phyloP scores from a whole-genome alignment of 352 stramenopile species.

The Pythium aphanidermatum region DNA sequence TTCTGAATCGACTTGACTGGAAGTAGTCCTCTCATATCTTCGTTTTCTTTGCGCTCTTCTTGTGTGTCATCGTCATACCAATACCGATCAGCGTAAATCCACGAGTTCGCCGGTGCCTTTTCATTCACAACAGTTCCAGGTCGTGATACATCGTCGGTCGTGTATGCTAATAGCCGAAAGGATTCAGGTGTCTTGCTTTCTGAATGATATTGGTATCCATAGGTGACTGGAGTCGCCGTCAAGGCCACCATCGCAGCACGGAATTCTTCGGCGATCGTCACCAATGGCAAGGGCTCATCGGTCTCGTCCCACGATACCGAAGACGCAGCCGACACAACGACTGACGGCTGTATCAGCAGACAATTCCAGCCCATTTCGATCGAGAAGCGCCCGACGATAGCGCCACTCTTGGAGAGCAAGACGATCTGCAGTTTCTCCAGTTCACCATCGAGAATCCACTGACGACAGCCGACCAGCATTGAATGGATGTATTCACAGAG shows the following conservation, averaged over 20 bases:
- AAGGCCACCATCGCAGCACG: constrained; percentile 52
- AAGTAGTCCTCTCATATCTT: constrained; percentile 19
- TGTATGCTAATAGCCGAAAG: constrained; percentile 70
- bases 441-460: constrained; percentile 52
- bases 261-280: constrained; percentile 58
- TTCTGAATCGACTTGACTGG: constrained; percentile 40
- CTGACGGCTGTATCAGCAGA: not conserved
- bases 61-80: constrained; percentile 41
- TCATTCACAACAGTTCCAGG: constrained; percentile 34
- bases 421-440: constrained; percentile 63
- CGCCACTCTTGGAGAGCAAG: constrained; percentile 43
- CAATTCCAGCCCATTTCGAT: constrained; percentile 43
- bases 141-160: constrained; percentile 35
- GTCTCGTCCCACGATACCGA: constrained; percentile 14
- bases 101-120: constrained; percentile 43
- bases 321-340: not conserved
- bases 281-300: constrained; percentile 27
- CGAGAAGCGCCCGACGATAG: constrained; percentile 37
- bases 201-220: not conserved
- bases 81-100: constrained; percentile 54
- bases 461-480: constrained; percentile 55
- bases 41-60: constrained; percentile 6
- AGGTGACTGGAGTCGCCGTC: constrained; percentile 25
- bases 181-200: constrained; percentile 16
- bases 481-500: constrained; percentile 76